A percentile compares a stretch with the other conserved stretches of the same genome.
Evolutionary conservation across 805 yeast genomes (phyloP).

Genomic region (Kuraishia capsulata): DNA sequence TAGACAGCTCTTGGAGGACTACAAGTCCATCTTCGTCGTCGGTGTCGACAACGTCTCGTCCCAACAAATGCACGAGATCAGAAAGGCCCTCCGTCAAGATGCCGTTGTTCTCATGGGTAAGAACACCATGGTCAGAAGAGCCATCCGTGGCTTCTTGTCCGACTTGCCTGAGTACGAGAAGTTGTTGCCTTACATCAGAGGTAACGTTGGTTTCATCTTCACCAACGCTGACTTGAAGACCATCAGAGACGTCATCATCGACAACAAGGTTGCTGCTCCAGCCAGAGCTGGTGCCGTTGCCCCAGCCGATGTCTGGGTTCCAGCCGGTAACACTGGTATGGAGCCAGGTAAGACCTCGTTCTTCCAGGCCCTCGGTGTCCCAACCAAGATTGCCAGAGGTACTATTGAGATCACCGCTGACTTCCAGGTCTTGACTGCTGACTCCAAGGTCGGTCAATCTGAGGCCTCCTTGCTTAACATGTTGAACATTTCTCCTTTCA

Average conservation of each 20-base stretch:
- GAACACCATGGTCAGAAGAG: slow-evolving; percentile 99
- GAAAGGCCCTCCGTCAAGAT: slow-evolving; percentile 91
- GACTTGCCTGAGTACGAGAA: slow-evolving; percentile 96
- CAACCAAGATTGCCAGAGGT: slow-evolving; percentile 99
- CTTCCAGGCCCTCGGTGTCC: slow-evolving; percentile 99
- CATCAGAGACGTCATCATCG: slow-evolving; percentile 78
- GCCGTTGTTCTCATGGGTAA: slow-evolving; percentile 99
- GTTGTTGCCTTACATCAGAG: slow-evolving; percentile 88
- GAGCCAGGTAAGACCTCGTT: slow-evolving; percentile 99
- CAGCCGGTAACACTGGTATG: slow-evolving; percentile 99
- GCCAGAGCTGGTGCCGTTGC: slow-evolving; percentile 99
- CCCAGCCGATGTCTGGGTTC: slow-evolving; percentile 94
- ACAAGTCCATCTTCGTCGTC: slow-evolving; percentile 96
- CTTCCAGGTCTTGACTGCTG: slow-evolving; percentile 87
- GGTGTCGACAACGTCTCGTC: slow-evolving; percentile 99
- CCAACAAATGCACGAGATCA: slow-evolving; percentile 99
- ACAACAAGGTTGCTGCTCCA: slow-evolving; percentile 99
- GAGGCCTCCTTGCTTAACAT: slow-evolving; percentile 98
- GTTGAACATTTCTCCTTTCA: slow-evolving; percentile 99
- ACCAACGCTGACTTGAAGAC: slow-evolving; percentile 91
- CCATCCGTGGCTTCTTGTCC: slow-evolving; percentile 88
- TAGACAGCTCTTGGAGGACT: slow-evolving; percentile 90
- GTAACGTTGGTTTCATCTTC: slow-evolving; percentile 99
- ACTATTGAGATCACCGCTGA: slow-evolving; percentile 98
- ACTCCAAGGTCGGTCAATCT: slow-evolving; percentile 93